Evolutionary conservation across 305 asterid genomes (phyloP).

Genomic region (Lippia alba): DNA sequence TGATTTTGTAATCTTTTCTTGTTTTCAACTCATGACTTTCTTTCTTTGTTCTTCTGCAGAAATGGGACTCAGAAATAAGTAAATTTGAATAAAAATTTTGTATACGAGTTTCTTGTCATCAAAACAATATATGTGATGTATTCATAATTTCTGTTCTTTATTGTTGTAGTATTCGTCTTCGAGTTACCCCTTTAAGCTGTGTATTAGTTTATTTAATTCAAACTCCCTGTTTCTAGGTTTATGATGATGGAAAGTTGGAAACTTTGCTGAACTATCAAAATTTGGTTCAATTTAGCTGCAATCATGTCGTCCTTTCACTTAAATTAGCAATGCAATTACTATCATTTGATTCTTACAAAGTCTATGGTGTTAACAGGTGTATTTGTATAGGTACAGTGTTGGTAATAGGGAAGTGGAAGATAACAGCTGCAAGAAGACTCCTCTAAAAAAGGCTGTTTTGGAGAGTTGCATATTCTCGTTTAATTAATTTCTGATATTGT

Average conservation of each 20-base stretch:
- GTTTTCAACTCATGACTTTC: conserved; percentile 20
- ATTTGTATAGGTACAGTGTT: conserved; percentile 24
- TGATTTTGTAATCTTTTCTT: conserved; percentile 17
- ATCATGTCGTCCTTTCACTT: too few species aligned
- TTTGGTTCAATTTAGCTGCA: not conserved
- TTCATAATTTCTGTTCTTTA: not conserved
- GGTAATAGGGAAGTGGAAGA: conserved; percentile 1
- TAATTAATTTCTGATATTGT: not conserved
- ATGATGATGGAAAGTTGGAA: not conserved
- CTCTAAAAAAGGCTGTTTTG: not conserved
- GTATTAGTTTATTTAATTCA: not conserved
- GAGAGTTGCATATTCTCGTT: not conserved
- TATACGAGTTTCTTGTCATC: not conserved
- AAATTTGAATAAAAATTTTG: not conserved
- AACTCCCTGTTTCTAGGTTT: not conserved
- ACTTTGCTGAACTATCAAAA: not conserved
- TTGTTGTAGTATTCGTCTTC: not conserved
- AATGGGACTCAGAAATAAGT: conserved; percentile 27
- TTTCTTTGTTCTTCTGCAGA: conserved; percentile 9
- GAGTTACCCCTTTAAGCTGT: not conserved
- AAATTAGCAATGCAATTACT: too few species aligned
- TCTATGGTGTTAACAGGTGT: conserved; percentile 28
- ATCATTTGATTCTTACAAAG: not conserved
- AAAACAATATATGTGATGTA: not conserved
- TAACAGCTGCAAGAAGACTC: conserved; percentile 6